Base-by-base conservation (phyloP, 129 eudicot species). In the Rutidosis leptorrhynchoides region DNA sequence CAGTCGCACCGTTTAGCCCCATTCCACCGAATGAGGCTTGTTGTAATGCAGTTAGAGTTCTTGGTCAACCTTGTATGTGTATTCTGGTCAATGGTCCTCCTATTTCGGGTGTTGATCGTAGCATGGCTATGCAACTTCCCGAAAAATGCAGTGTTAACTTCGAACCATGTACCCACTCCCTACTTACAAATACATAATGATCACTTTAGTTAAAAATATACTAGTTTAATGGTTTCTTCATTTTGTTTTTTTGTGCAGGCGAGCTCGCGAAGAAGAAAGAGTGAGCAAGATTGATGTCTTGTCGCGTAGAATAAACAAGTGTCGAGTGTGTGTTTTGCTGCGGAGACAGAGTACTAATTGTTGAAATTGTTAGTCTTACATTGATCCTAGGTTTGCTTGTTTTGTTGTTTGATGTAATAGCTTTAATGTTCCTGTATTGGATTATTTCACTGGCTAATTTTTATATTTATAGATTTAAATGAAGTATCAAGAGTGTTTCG, bases 21-120 rank as follows among this genome's bases (percentile, higher is more conserved):
- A 69, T 82, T 67, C 90, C 90, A 1, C 99, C 99, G 12, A 82
- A 71, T 30, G 90, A 82, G 59, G 81, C 95, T 23, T 94, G 99
- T 74, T 94, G 99, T 53, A 81, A 64, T 22, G 85, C 97, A 6
- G 28, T 94, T 78, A 94, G 74, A 73, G 77, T 84, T 53, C 84
- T 94, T 16, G 99, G 95, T 7, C 96, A 94, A 78, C 90, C 95
- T 45, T 94, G 99, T 73, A 74, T 94, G 55, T 94, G 99, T 55
- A 88, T 89, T 52, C 90, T 94, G 30, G 79, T 89, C 28, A 94
- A 82, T 33, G 99, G 99, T 58, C 99, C 99, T 65, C 99, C 96
- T 1, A 89, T 94, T 30, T 78, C 97, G 6, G 99, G 99, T 5
- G 97, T 94, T 16, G 97, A 94, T 64, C 95, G 97, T 16, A 77